Evolutionary conservation across 2,329 filamentous ascomycete genomes (phyloP).

Genomic region (Pseudogymnoascus sp.): DNA sequence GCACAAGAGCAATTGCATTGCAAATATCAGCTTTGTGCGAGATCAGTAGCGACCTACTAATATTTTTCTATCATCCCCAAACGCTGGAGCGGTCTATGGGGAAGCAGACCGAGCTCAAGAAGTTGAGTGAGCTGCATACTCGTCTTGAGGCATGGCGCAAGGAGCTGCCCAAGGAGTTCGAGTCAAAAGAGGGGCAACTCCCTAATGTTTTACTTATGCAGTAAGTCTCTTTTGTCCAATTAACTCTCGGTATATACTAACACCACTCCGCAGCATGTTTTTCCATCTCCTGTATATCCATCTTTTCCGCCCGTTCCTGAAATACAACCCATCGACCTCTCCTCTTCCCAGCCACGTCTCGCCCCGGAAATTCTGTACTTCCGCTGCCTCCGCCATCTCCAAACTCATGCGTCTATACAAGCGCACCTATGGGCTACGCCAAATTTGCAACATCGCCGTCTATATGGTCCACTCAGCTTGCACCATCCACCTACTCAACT

Average conservation of each 20-base stretch:
- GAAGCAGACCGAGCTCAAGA: conserved; percentile 82
- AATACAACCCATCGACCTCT: conserved; percentile 74
- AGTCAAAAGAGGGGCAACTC: conserved; percentile 81
- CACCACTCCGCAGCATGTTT: conserved; percentile 67
- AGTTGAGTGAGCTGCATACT: conserved; percentile 84
- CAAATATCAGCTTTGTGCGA: conserved; percentile 82
- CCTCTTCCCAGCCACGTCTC: conserved; percentile 83
- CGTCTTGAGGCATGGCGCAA: conserved; percentile 85
- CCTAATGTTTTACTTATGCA: conserved; percentile 70
- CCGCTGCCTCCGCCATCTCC: conserved; percentile 82
- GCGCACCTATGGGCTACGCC: conserved; percentile 79
- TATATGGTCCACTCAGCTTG: conserved; percentile 94
- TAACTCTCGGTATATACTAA: background rate
- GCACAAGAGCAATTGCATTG: conserved; percentile 74
- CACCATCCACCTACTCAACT: conserved; percentile 87
- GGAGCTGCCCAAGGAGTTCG: conserved; percentile 76
- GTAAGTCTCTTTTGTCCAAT: conserved; percentile 6
- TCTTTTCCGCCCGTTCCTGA: conserved; percentile 89
- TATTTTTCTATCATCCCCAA: conserved; percentile 84
- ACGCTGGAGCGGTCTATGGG: conserved; percentile 57
- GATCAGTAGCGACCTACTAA: conserved; percentile 84
- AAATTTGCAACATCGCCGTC: conserved; percentile 94
- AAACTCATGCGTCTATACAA: conserved; percentile 95
- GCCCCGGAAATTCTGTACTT: conserved; percentile 82
- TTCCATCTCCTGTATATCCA: conserved; percentile 94